Evolutionary conservation across 2,329 filamentous ascomycete species (phyloP).

Genomic region (Grosmannia serpens): DNA sequence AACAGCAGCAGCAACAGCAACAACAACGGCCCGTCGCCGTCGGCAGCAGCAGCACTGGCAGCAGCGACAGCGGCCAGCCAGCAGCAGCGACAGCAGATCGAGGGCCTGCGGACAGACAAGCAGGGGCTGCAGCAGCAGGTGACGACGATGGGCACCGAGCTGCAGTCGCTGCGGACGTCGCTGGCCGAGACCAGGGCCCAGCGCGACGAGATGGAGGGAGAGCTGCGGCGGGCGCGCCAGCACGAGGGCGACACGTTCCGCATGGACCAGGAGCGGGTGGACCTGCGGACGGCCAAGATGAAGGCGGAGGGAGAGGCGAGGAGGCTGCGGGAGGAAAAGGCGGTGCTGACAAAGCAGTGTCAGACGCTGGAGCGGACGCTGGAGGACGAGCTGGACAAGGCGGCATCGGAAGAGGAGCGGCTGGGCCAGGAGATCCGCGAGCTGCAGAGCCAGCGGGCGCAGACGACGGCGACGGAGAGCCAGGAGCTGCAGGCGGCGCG

Average conservation of each 20-base stretch:
- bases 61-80: not conserved
- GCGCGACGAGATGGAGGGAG: slow-evolving; percentile 52
- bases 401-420: slow-evolving; percentile 53
- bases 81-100: slow-evolving; percentile 26
- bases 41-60: slow-evolving; percentile 28
- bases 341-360: slow-evolving; percentile 42
- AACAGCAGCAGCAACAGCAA: slow-evolving; percentile 20
- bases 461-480: slow-evolving; percentile 34
- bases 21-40: slow-evolving; percentile 19
- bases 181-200: slow-evolving; percentile 50
- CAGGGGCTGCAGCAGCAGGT: slow-evolving; percentile 53
- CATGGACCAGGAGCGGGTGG: slow-evolving; percentile 56
- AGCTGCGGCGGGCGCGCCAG: slow-evolving; percentile 43
- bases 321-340: slow-evolving; percentile 53
- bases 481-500: slow-evolving; percentile 47
- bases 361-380: slow-evolving; percentile 50
- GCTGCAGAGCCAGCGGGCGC: slow-evolving; percentile 32
- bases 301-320: slow-evolving; percentile 58
- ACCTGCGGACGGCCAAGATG: slow-evolving; percentile 54
- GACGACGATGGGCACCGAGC: slow-evolving; percentile 44
- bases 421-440: slow-evolving; percentile 42
- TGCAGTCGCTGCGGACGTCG: slow-evolving; percentile 45
- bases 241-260: slow-evolving; percentile 48
- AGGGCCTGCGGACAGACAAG: slow-evolving; percentile 49
- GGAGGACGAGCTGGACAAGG: slow-evolving; percentile 54